phyloP scores from a whole-genome alignment of 768 basidiomycete genomes.

The Obba rivulosa region DNA sequence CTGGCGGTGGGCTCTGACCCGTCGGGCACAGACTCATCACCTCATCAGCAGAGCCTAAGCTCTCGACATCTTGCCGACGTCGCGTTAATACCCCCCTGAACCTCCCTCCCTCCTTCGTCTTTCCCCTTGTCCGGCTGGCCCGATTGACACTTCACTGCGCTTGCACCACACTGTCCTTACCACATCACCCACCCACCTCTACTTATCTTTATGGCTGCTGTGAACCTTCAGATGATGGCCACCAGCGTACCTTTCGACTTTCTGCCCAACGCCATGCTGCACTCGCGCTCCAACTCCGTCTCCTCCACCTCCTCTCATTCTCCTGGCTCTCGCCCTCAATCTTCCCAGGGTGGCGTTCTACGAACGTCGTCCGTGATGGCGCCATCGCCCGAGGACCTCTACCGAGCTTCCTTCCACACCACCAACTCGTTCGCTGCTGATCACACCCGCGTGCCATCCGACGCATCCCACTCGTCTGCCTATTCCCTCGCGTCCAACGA shows the following conservation, averaged over 20 bases:
- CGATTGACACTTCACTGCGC: constrained; percentile 28
- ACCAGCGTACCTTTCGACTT: constrained; percentile 67
- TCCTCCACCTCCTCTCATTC: constrained; percentile 65
- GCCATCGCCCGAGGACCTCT: constrained; percentile 61
- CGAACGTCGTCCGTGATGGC: constrained; percentile 48
- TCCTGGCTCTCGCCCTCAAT: constrained; percentile 70
- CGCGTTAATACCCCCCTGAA: neutral
- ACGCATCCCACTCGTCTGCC: constrained; percentile 36
- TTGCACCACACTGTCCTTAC: constrained; percentile 35
- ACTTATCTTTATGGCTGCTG: constrained; percentile 54
- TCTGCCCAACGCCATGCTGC: constrained; percentile 53
- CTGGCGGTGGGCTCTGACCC: neutral
- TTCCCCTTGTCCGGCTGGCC: constrained; percentile 48
- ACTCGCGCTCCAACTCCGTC: constrained; percentile 75
- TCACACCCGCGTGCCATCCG: constrained; percentile 36
- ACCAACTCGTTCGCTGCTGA: constrained; percentile 38
- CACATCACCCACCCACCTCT: constrained; percentile 14
- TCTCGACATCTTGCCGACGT: too few relatives aligned
- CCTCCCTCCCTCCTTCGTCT: constrained; percentile 18
- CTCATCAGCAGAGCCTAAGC: constrained; percentile 15
- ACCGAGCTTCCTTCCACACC: constrained; percentile 58
- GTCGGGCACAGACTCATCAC: constrained; percentile 11
- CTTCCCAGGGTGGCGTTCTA: constrained; percentile 60
- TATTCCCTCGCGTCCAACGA: constrained; percentile 38
- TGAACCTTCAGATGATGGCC: constrained; percentile 71